Evolutionary conservation across 805 yeast genomes (phyloP).

Genomic region (Sungouiella thailandica): DNA sequence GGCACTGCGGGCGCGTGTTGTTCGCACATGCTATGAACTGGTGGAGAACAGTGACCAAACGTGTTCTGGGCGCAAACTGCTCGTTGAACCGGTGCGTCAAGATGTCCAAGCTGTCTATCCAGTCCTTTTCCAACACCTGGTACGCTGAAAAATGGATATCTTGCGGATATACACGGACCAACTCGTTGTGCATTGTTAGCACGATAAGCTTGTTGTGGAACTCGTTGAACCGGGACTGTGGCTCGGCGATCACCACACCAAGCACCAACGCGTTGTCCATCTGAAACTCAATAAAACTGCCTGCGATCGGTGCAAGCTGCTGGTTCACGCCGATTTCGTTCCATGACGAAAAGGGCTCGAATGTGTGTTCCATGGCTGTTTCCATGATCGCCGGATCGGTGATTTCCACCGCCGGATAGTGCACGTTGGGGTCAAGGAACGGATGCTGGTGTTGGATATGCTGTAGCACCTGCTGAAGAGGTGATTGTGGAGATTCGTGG

Average conservation of each 20-base stretch:
- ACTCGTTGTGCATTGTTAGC: constrained; percentile 28
- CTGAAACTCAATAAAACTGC: constrained; percentile 37
- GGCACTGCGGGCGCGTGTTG: constrained; percentile 8
- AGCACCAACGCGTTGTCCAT: constrained; percentile 16
- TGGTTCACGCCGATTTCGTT: constrained; percentile 7
- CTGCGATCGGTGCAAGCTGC: constrained; percentile 18
- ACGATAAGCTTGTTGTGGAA: constrained; percentile 27
- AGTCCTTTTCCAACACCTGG: constrained; percentile 19
- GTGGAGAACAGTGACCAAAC: constrained; percentile 19
- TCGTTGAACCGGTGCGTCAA: constrained; percentile 21
- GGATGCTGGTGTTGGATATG: neutral
- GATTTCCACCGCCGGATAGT: constrained; percentile 14
- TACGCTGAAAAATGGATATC: constrained; percentile 28
- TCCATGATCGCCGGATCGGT: constrained; percentile 10
- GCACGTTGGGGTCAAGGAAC: constrained; percentile 11
- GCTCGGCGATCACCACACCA: constrained; percentile 35
- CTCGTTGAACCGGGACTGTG: constrained; percentile 29
- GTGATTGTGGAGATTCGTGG: no score
- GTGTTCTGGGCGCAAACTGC: constrained; percentile 12
- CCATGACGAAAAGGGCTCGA: constrained; percentile 10
- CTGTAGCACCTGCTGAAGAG: neutral
- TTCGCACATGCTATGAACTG: constrained; percentile 20
- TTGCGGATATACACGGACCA: constrained; percentile 21
- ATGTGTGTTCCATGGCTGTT: constrained; percentile 4
- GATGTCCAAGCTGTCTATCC: constrained; percentile 13